phyloP scores from a whole-genome alignment of 208 protist genomes.

The Trypanosoma melophagium region DNA sequence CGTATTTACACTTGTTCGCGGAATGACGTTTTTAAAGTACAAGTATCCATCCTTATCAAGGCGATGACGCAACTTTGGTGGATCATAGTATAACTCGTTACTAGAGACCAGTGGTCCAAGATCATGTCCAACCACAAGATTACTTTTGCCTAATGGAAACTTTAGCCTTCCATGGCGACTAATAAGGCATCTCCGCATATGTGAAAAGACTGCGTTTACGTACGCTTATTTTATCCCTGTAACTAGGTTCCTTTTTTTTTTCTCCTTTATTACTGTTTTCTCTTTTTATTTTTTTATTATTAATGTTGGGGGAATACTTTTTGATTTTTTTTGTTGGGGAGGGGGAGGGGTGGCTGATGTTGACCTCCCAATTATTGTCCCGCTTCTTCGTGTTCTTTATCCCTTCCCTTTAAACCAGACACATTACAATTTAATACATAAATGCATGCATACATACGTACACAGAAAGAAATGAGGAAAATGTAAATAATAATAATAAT shows the following conservation, averaged over 20 bases:
- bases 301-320: no score
- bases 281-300: neutral
- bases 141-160: slow-evolving; percentile 60
- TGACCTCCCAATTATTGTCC: no score
- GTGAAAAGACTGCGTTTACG: neutral
- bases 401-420: neutral
- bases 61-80: slow-evolving; percentile 71
- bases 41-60: slow-evolving; percentile 86
- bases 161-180: slow-evolving; percentile 59
- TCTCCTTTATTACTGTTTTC: neutral
- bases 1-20: slow-evolving; percentile 52
- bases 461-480: neutral
- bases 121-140: slow-evolving; percentile 55
- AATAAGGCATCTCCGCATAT: slow-evolving; percentile 42
- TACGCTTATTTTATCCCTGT: neutral
- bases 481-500: slow-evolving; percentile 1
- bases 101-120: slow-evolving; percentile 69
- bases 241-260: neutral
- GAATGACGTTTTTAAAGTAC: slow-evolving; percentile 82
- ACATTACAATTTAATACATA: neutral
- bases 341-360: no score
- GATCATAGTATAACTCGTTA: slow-evolving; percentile 89
- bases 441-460: slow-evolving; percentile 10
- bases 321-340: no score
- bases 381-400: no score